Evolutionary conservation across 352 stramenopile species (phyloP).

Genomic region (Phytophthora boehmeriae): DNA sequence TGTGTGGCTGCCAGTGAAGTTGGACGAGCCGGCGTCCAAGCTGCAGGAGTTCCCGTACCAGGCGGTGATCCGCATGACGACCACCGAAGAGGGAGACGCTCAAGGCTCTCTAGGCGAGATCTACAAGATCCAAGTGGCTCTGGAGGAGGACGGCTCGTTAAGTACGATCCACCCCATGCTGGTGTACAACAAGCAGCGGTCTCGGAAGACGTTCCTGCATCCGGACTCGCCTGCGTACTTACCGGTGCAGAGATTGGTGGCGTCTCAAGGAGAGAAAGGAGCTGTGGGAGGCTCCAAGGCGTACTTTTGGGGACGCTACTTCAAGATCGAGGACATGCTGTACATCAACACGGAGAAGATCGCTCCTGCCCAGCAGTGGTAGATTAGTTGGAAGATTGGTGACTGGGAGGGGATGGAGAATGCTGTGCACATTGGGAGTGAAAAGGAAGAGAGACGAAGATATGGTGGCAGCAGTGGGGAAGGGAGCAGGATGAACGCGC

Average conservation of each 20-base stretch:
- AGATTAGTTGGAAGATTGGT: constrained; percentile 18
- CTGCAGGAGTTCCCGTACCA: constrained; percentile 81
- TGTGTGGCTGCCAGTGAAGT: constrained; percentile 82
- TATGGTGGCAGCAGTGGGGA: constrained; percentile 9
- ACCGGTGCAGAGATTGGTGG: constrained; percentile 67
- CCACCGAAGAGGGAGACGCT: constrained; percentile 66
- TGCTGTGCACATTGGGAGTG: constrained; percentile 14
- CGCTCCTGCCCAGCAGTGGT: constrained; percentile 83
- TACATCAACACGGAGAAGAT: constrained; percentile 89
- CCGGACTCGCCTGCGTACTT: constrained; percentile 80
- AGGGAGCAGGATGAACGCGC: constrained; percentile 8
- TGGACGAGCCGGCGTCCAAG: constrained; percentile 84
- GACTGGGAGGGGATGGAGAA: constrained; percentile 21
- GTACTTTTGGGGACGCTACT: constrained; percentile 89
- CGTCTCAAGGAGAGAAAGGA: constrained; percentile 57
- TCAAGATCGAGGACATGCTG: constrained; percentile 82
- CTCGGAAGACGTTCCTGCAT: constrained; percentile 89
- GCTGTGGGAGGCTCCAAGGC: constrained; percentile 80
- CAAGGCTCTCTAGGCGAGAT: constrained; percentile 83
- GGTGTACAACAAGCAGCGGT: constrained; percentile 89
- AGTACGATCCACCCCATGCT: constrained; percentile 85
- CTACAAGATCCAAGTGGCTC: constrained; percentile 91
- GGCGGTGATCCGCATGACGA: constrained; percentile 88
- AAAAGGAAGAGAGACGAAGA: constrained; percentile 11
- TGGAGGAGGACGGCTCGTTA: constrained; percentile 61